phyloP scores from a whole-genome alignment of 1,284 basidiomycete genomes.

The Megacollybia platyphylla region DNA sequence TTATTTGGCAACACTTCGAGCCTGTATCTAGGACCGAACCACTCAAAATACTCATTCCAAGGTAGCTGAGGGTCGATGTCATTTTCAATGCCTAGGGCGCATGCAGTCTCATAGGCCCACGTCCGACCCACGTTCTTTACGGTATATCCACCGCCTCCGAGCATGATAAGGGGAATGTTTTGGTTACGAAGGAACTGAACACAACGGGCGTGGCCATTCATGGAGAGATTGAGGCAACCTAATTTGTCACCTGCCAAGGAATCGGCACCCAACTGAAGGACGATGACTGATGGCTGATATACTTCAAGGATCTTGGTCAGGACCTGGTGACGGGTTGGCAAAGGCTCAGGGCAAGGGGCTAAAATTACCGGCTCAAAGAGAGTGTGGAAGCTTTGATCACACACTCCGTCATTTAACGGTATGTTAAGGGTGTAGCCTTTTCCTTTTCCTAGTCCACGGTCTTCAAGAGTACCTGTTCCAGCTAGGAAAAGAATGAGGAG shows the following conservation, averaged over 20 bases:
- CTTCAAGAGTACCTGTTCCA: slow-evolving; percentile 58
- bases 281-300: slow-evolving; percentile 80
- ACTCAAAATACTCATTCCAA: slow-evolving; percentile 95
- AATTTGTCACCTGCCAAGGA: slow-evolving; percentile 87
- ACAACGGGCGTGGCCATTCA: slow-evolving; percentile 90
- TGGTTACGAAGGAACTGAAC: slow-evolving; percentile 80
- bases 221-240: slow-evolving; percentile 92
- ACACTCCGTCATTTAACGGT: slow-evolving; percentile 88
- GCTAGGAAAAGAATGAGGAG: neutral
- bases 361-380: slow-evolving; percentile 80
- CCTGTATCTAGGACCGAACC: slow-evolving; percentile 93
- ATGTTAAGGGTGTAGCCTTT: slow-evolving; percentile 91
- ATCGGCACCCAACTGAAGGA: slow-evolving; percentile 94
- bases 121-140: slow-evolving; percentile 90
- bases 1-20: slow-evolving; percentile 87
- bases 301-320: slow-evolving; percentile 84
- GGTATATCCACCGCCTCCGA: slow-evolving; percentile 96
- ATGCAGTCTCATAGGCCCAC: slow-evolving; percentile 96
- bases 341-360: neutral
- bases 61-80: slow-evolving; percentile 77
- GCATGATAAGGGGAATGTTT: slow-evolving; percentile 80
- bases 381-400: slow-evolving; percentile 70
- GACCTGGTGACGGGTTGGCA: slow-evolving; percentile 33
- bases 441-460: slow-evolving; percentile 78
- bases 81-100: slow-evolving; percentile 76